These are phyloP conservation scores for Pterocarpus macrocarpus DNA, from an alignment of 306 rosid species.

Conservation along the genomic window DNA sequence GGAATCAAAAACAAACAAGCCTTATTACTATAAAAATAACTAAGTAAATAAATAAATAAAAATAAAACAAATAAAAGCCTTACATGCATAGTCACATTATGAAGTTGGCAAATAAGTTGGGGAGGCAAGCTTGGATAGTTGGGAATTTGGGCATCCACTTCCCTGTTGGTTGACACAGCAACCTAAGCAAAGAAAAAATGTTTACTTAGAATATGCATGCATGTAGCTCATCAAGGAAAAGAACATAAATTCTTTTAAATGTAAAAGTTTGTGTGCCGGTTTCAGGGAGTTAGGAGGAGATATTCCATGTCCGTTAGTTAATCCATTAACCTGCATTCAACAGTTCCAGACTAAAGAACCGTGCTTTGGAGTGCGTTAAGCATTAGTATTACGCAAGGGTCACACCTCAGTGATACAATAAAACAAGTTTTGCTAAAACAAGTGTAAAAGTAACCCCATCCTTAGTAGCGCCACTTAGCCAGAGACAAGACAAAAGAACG, in stretches of 20 bases:
- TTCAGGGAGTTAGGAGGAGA: not conserved
- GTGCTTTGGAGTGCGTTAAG: constrained; percentile 3
- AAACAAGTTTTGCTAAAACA: not conserved
- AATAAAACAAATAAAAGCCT: constrained; percentile 49
- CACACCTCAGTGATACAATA: not conserved
- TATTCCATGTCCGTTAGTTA: not conserved
- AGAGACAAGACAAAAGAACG: constrained; percentile 30
- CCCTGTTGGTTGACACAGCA: constrained; percentile 61
- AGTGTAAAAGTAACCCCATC: not conserved
- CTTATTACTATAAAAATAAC: not conserved
- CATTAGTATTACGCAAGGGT: not conserved
- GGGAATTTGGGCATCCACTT: constrained; percentile 61
- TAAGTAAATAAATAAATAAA: constrained; percentile 29
- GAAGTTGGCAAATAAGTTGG: constrained; percentile 95
- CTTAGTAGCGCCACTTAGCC: too few relatives aligned
- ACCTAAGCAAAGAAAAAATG: constrained; percentile 53
- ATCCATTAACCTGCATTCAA: constrained; percentile 35
- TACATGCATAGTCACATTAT: constrained; percentile 96
- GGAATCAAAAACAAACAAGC: constrained; percentile 39
- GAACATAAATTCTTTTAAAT: constrained; percentile 4
- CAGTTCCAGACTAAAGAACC: constrained; percentile 21
- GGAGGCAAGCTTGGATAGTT: constrained; percentile 63
- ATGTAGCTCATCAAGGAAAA: constrained; percentile 17
- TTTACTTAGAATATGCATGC: constrained; percentile 23
- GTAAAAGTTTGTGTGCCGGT: constrained; percentile 10